Evolutionary conservation across 257 asterid genomes (phyloP).

Genomic region (Rhazya stricta): DNA sequence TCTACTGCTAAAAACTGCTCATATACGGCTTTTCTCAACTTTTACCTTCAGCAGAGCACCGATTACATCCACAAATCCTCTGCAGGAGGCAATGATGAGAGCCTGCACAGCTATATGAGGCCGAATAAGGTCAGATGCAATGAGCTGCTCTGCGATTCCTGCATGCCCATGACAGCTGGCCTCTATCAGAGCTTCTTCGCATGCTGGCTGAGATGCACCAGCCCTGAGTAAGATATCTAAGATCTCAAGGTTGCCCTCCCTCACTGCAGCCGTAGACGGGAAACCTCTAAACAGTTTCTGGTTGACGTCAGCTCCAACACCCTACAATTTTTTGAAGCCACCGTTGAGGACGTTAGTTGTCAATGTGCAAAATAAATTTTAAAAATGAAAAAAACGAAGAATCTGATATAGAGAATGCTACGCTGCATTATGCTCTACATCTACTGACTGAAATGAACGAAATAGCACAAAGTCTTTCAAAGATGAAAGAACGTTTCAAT

Average conservation of each 20-base stretch:
- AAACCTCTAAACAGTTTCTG: conserved; percentile 58
- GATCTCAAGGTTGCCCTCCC: conserved; percentile 65
- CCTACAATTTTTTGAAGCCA: conserved; percentile 28
- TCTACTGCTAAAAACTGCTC: background rate
- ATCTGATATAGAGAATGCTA: background rate
- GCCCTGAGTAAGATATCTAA: conserved; percentile 63
- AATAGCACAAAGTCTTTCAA: background rate
- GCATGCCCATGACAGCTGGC: conserved; percentile 69
- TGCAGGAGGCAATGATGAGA: conserved; percentile 65
- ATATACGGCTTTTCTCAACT: background rate
- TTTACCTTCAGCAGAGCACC: conserved; percentile 56
- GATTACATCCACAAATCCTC: conserved; percentile 62
- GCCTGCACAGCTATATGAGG: conserved; percentile 65
- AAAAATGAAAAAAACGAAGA: background rate
- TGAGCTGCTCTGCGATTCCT: conserved; percentile 49
- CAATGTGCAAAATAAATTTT: background rate
- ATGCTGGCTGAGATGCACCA: conserved; percentile 82
- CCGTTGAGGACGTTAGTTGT: background rate
- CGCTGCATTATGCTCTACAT: background rate
- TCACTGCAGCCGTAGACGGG: conserved; percentile 62
- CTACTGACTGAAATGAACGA: background rate
- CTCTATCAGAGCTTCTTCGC: conserved; percentile 79
- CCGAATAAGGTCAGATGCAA: conserved; percentile 68
- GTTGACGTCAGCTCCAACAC: conserved; percentile 72
- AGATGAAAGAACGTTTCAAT: background rate